Evolutionary conservation across 2,329 filamentous ascomycete genomes (phyloP), one percentile per base, ranked within the genome.

Genomic region (Dothistroma pini): DNA sequence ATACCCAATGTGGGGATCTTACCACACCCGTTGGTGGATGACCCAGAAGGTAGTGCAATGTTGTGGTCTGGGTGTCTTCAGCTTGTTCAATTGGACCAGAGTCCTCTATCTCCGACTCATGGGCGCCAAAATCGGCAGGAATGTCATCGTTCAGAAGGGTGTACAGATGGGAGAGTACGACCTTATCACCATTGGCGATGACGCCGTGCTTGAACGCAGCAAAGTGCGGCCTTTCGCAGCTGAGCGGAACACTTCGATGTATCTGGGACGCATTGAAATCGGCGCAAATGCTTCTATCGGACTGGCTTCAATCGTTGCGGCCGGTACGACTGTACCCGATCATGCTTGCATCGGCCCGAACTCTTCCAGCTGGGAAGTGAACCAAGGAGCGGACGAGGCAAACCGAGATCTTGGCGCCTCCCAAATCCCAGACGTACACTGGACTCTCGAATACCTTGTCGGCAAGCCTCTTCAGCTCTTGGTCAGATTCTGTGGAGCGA

Each of bases 21-120:
- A 85, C 66, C 83, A 85, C 68, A 84, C 81, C 0, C 76, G 81
- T 9, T 86, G 83, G 83, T 86, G 83, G 83, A 65, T 85, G 58
- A 78, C 80, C 1, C 79, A 85, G 68, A 85, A 85, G 72, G 78
- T 79, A 21, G 74, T 82, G 2, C 75, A 77, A 38, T 72, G 84
- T 12, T 77, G 76, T 59, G 83, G 82, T 16, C 68, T 72, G 66
- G 82, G 82, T 0, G 60, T 79, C 34, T 84, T 83, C 62, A 70
- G 68, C 22, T 62, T 72, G 54, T 76, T 73, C 50, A 77, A 81
- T 52, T 72, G 64, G 35, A 77, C 76, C 0, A 71, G 75, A 5
- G 68, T 76, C 9, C 61, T 80, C 0, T 85, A 84, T 71, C 81
- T 77, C 62, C 79, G 81, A 4, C 69, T 83, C 0, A 76, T 86